Base-by-base conservation (phyloP, 2,329 filamentous ascomycete species). In the Phialophora expanda region DNA sequence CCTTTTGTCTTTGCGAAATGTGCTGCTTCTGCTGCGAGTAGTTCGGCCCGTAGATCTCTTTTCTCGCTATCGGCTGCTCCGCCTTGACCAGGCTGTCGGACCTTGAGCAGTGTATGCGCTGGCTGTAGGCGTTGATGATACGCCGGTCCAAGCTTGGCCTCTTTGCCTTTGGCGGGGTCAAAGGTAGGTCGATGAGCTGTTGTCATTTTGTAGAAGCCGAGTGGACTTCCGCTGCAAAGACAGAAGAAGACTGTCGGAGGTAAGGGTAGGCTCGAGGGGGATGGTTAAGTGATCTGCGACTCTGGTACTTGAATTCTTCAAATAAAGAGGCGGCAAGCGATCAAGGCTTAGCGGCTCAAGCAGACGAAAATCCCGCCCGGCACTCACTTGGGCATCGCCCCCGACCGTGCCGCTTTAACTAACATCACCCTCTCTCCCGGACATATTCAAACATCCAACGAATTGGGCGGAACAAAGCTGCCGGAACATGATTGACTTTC, bases 91-190 rank as follows among this genome's bases (percentile, higher is more conserved):
- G 90, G 85, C 81, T 95, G 87, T 67, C 89, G 87, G 76, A 89
- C 90, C 81, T 99, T 99, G 76, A 99, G 89, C 70, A 92, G 89
- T 12, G 92, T 98, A 78, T 99, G 90, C 34, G 95, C 95, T 38
- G 95, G 94, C 14, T 97, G 89, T 17, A 98, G 90, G 73, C 95
- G 90, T 80, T 98, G 94, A 77, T 99, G 95, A 82, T 97, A 98
- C 73, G 93, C 94, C 57, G 92, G 91, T 56, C 95, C 95, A 74
- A 93, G 90, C 66, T 93, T 90, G 74, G 93, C 92, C 80, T 99
- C 95, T 84, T 97, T 97, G 77, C 95, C 95, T 76, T 90, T 88
- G 50, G 94, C 93, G 71, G 95, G 95, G 78, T 99, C 95, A 76
- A 99, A 99, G 0, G 95, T 99, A 64, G 95, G 95, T 81, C 95